These are phyloP conservation scores for Syzygium grande DNA, from an alignment of 345 rosid species.

Conservation along the genomic window DNA sequence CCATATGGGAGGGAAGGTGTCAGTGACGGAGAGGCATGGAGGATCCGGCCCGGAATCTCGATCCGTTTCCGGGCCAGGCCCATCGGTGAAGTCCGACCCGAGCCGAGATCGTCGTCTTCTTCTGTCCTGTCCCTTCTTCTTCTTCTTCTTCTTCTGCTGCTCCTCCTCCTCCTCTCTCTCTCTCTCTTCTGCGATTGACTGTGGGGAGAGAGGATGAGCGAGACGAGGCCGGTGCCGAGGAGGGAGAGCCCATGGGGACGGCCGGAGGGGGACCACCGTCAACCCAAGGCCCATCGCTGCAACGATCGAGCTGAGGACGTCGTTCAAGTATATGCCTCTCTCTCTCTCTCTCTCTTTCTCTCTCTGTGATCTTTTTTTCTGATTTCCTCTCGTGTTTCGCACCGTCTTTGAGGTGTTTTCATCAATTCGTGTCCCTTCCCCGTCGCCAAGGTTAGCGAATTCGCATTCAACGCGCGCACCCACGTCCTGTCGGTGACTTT, in stretches of 20 bases:
- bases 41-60: not conserved
- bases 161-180: not conserved
- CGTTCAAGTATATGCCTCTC: constrained; percentile 39
- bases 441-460: not conserved
- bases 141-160: not conserved
- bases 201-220: constrained; percentile 34
- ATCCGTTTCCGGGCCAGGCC: not conserved
- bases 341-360: not conserved
- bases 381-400: not conserved
- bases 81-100: not conserved
- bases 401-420: not conserved
- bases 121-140: too few species aligned
- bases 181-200: not conserved
- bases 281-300: constrained; percentile 91
- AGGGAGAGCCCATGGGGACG: constrained; percentile 92
- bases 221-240: constrained; percentile 87
- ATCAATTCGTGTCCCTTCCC: not conserved
- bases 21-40: not conserved
- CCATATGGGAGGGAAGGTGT: not conserved
- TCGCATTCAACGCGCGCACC: not conserved
- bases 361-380: not conserved
- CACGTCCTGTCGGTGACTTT: not conserved
- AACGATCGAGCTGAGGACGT: constrained; percentile 94
- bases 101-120: not conserved
- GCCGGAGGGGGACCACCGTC: constrained; percentile 61